These are phyloP conservation scores for Coemansia sp. DNA, from an alignment of 192 early-diverging fungal genomes.

Conservation along the genomic window DNA sequence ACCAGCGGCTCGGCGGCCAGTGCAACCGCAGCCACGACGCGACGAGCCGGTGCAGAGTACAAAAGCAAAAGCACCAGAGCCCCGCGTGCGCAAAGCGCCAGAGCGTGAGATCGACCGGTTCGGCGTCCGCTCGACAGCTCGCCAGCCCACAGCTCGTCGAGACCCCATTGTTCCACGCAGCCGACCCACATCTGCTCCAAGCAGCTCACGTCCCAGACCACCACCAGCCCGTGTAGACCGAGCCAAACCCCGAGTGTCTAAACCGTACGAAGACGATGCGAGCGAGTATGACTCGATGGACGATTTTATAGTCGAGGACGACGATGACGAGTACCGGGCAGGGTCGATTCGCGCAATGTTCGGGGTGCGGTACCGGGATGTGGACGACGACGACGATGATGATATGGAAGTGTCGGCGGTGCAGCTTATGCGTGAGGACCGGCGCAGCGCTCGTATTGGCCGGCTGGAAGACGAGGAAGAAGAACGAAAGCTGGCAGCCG, in stretches of 20 bases:
- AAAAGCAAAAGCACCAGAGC: not conserved
- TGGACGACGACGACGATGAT: slow-evolving; percentile 50
- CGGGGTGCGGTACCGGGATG: slow-evolving; percentile 47
- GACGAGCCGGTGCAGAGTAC: not conserved
- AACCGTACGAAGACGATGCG: slow-evolving; percentile 20
- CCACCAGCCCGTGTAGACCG: not conserved
- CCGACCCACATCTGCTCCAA: not conserved
- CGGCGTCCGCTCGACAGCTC: slow-evolving; percentile 17
- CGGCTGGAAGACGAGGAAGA: slow-evolving; percentile 46
- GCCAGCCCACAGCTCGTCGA: not conserved
- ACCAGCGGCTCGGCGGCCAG: not conserved
- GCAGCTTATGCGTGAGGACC: slow-evolving; percentile 51
- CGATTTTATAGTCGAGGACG: slow-evolving; percentile 55
- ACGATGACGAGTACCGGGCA: slow-evolving; percentile 45
- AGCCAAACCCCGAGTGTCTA: not conserved
- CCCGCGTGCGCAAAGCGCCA: slow-evolving; percentile 13
- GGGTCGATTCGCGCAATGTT: slow-evolving; percentile 47
- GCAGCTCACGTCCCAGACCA: not conserved
- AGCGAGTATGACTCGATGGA: slow-evolving; percentile 54
- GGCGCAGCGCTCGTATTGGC: slow-evolving; percentile 41
- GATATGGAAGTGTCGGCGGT: slow-evolving; percentile 50
- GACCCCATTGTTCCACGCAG: not conserved
- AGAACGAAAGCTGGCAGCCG: slow-evolving; percentile 30
- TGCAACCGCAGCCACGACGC: not conserved
- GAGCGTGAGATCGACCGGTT: slow-evolving; percentile 51